A percentile compares a stretch with the other conserved stretches of the same genome.
Conservation (phyloP, 2,329 filamentous ascomycete genomes). For the Microdochium nivale region DNA sequence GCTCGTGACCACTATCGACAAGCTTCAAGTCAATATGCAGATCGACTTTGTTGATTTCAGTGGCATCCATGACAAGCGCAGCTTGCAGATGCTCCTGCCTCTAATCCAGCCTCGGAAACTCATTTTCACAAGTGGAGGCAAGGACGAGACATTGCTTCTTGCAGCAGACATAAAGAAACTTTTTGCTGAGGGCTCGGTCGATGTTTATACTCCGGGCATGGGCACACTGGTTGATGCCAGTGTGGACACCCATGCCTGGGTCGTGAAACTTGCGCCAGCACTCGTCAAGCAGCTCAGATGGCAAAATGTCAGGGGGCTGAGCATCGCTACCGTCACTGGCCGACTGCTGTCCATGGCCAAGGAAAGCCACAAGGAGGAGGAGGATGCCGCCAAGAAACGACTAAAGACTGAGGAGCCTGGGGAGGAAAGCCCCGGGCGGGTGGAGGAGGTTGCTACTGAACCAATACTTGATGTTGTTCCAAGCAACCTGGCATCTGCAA, state of each 20-base stretch:
- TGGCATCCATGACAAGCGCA: conserved; percentile 87
- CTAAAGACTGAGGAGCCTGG: conserved; percentile 33
- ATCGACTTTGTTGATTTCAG: conserved; percentile 88
- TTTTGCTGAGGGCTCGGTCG: conserved; percentile 45
- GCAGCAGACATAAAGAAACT: conserved; percentile 73
- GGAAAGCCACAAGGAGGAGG: conserved; percentile 39
- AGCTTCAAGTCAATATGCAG: conserved; percentile 60
- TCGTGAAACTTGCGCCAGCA: conserved; percentile 77
- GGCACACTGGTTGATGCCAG: conserved; percentile 76
- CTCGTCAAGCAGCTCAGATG: conserved; percentile 84
- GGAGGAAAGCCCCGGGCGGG: conserved; percentile 4
- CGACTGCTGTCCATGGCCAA: conserved; percentile 36
- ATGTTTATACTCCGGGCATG: conserved; percentile 76
- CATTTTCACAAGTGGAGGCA: conserved; percentile 77
- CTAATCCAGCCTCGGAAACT: conserved; percentile 90
- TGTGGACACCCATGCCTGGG: conserved; percentile 96
- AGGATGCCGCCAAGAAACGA: conserved; percentile 38
- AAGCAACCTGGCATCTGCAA: conserved; percentile 56
- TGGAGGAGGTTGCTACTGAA: conserved; percentile 19
- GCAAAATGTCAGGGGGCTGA: conserved; percentile 86
- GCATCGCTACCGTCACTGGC: conserved; percentile 88
- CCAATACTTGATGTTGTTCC: conserved; percentile 48
- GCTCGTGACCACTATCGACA: conserved; percentile 55
- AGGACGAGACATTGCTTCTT: conserved; percentile 68
- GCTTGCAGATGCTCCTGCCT: conserved; percentile 88